A percentile compares a stretch with the other conserved stretches of the same genome.
Evolutionary conservation across 805 yeast genomes (phyloP).

Genomic region (Cyberlindnera subsufficiens): DNA sequence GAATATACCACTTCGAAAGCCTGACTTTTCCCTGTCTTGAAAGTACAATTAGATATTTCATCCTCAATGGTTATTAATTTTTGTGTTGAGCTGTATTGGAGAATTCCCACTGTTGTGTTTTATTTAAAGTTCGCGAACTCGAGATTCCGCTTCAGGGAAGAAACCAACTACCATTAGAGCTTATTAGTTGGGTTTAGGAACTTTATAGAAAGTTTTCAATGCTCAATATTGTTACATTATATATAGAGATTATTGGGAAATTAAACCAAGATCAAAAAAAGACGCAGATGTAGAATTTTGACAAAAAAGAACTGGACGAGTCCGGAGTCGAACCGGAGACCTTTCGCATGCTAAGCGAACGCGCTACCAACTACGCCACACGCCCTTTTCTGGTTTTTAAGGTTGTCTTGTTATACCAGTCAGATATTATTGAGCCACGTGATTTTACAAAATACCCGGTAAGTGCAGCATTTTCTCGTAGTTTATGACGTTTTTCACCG

Average conservation of each 20-base stretch:
- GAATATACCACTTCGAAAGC: conserved; percentile 87
- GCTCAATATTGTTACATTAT: too few relatives aligned
- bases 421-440: too few relatives aligned
- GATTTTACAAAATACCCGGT: too few relatives aligned
- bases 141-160: too few relatives aligned
- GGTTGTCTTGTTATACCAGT: not conserved
- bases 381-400: conserved; percentile 38
- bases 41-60: conserved; percentile 72
- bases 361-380: conserved; percentile 84
- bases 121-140: not conserved
- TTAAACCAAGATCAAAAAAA: not conserved
- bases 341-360: conserved; percentile 77
- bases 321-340: conserved; percentile 77
- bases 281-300: conserved; percentile 14
- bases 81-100: not conserved
- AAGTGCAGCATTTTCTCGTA: too few relatives aligned
- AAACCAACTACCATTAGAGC: not conserved
- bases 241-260: too few relatives aligned
- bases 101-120: not conserved
- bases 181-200: too few relatives aligned
- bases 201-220: too few relatives aligned
- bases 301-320: conserved; percentile 50
- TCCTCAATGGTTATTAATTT: conserved; percentile 9
- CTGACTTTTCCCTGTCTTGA: conserved; percentile 96
- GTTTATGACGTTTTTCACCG: too few relatives aligned